Evolutionary conservation across 2,329 filamentous ascomycete genomes (phyloP), one percentile per base, ranked within the genome.

Genomic region (Cercospora zeae-maydis): DNA sequence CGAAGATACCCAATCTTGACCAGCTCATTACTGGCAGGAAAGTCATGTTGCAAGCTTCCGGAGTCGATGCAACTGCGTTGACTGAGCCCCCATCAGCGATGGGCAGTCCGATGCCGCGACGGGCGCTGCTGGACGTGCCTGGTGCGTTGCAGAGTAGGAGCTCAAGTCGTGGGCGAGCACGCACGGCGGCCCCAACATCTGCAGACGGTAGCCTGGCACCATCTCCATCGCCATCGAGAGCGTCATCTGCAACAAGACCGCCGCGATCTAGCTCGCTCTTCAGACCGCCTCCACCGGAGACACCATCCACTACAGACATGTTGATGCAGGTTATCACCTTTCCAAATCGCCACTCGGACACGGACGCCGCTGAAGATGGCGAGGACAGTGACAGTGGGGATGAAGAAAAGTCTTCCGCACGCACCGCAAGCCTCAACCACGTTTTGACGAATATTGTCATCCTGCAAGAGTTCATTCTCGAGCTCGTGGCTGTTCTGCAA

Each of bases 401-500:
- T 11, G 72, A 75, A 9, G 70, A 54, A 2, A 51, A 31, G 6
- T 14, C 24, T n/a, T 9, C 73, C 56, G 66, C 71, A 59, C 75
- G 79, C 58, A 64, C 61, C 0, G 80, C 78, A 13, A 81, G 77
- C 65, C 67, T 82, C 31, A 73, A 80, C 60, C 80, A 82, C 67
- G 76, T 83, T 31, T 72, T 82, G 34, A 82, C 80, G 9, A 83
- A 83, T 63, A 77, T 80, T 42, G 78, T 82, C 5, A 75, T 83
- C 9, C 63, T 83, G 66, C 81, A 82, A 67, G 78, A 82, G 63
- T 83, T 83, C 65, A 74, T 81, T 19, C 69, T 82, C 54, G 81
- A 83, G 70, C 62, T 83, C 11, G 76, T 79, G 10, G 80, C 80
- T 4, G 72, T 82, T 58, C 68, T 82, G 71, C 80, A 82, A 66